Percentiles rank a stretch among this genome's conserved stretches.
Conservation (phyloP, 257 asterid species). For the Lavandula angustifolia region DNA sequence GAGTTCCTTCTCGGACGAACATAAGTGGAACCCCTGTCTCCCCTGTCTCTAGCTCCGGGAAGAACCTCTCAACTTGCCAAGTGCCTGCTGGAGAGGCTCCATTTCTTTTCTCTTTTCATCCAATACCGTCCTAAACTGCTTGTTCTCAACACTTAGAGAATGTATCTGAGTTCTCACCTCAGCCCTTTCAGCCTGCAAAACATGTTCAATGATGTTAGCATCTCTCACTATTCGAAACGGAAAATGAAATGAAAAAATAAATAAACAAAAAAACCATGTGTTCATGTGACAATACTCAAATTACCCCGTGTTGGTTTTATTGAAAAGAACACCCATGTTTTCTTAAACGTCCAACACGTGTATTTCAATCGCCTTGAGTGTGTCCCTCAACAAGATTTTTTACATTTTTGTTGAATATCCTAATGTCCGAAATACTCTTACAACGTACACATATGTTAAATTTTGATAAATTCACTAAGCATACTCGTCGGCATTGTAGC, state of each 20-base stretch:
- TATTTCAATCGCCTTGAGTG: too few species aligned
- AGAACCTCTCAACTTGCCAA: constrained; percentile 65
- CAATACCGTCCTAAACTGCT: constrained; percentile 57
- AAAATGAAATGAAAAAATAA: background rate
- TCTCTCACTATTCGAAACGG: background rate
- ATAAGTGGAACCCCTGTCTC: constrained; percentile 58
- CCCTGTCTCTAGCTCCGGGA: constrained; percentile 51
- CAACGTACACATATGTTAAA: too few species aligned
- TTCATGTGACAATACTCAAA: too few species aligned
- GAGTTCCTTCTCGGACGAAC: constrained; percentile 83
- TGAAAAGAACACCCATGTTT: too few species aligned
- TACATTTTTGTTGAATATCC: too few species aligned
- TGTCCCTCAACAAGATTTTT: too few species aligned
- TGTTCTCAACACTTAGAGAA: constrained; percentile 65
- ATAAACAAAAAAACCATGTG: background rate
- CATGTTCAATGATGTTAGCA: constrained; percentile 6
- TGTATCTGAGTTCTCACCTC: constrained; percentile 51
- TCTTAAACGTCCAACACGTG: too few species aligned
- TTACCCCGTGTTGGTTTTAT: too few species aligned
- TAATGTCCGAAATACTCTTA: too few species aligned
- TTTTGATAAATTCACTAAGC: too few species aligned
- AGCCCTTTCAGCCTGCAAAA: constrained; percentile 65
- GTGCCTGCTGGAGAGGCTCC: constrained; percentile 78
- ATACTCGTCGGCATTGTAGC: too few species aligned
- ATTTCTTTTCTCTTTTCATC: constrained; percentile 77